Evolutionary conservation across 768 basidiomycete genomes (phyloP), one percentile per base, ranked within the genome.

Genomic region (Calocybe indica): DNA sequence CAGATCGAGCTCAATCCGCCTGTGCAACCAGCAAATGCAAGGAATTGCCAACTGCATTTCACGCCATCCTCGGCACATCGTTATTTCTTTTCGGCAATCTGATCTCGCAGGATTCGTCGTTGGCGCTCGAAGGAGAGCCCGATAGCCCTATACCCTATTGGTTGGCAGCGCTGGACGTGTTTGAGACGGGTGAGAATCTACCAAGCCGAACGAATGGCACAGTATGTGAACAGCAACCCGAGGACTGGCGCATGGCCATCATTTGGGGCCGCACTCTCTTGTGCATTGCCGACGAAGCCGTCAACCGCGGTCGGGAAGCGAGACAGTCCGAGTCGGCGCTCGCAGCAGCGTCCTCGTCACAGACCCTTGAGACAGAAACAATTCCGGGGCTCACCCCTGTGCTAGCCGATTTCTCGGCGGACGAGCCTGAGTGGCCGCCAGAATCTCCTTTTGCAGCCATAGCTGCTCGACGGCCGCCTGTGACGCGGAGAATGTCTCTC

Each of bases 191-290:
- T 38, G 82, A 85, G 56, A 79, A 72, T 52, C 64, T 82, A 6
- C 82, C 82, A 0, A 70, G 71, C 33, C 71, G 71, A 32, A 66
- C 66, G 5, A 65, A 53, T 43, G 69, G 69, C 33, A 55, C 57
- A 1, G 59, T 58, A 11, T 59, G 54, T 38, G 59, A 60, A 43
- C 49, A 42, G 22, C 22, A 22, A 28, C 66, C 68, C 6, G 79
- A 83, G 55, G 81, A 85, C 62, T 87, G 83, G 83, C 74, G 78
- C 30, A 78, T 85, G 75, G 76, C 81, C 11, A 68, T 84, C 53
- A 68, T 77, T 43, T 83, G 81, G 81, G 83, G 83, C 1, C 77
- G 83, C 53, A 78, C 80, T 5, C 70, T 85, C 45, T 75, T 85
- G 47, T 71, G 70, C 43, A 64, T 87, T 51, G 77, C 82, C 10